Conservation (phyloP, 2,329 filamentous ascomycete species). For the Aspergillus puulaauensis region DNA sequence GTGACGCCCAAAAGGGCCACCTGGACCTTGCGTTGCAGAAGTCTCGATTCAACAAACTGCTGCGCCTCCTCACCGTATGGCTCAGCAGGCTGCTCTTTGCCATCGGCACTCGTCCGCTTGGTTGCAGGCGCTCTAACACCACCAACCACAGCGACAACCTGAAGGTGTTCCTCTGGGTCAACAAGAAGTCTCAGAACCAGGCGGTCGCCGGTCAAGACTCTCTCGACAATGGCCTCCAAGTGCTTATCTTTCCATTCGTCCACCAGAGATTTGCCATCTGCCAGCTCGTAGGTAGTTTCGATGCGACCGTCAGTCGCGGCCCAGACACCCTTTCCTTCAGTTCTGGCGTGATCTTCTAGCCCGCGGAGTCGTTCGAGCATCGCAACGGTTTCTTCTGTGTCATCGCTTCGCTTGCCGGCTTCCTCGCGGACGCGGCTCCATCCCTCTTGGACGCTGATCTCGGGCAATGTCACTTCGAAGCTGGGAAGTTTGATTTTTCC, state of each 20-base stretch:
- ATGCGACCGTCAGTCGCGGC: conserved; percentile 63
- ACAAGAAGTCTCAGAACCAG: conserved; percentile 80
- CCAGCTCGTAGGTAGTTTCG: conserved; percentile 77
- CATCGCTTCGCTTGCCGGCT: conserved; percentile 79
- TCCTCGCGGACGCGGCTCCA: conserved; percentile 95
- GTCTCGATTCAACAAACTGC: conserved; percentile 77
- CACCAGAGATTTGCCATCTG: conserved; percentile 71
- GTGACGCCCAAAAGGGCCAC: conserved; percentile 82
- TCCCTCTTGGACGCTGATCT: conserved; percentile 80
- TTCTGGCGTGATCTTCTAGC: conserved; percentile 74
- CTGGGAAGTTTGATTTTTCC: conserved; percentile 71
- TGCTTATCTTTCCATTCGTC: conserved; percentile 82
- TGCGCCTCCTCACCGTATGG: conserved; percentile 87
- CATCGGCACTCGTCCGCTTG: conserved; percentile 77
- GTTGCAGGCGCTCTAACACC: conserved; percentile 89
- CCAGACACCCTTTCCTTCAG: conserved; percentile 80
- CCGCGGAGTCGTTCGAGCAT: conserved; percentile 75
- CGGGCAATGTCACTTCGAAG: conserved; percentile 73
- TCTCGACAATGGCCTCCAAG: conserved; percentile 83
- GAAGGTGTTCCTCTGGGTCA: conserved; percentile 78
- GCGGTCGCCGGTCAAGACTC: conserved; percentile 87
- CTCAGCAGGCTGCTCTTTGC: conserved; percentile 79
- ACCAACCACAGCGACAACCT: conserved; percentile 85
- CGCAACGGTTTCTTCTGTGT: conserved; percentile 69
- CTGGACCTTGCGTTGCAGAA: conserved; percentile 83